Base-by-base conservation (phyloP, 2,329 filamentous ascomycete species). In the Lasiodiplodia sp. region DNA sequence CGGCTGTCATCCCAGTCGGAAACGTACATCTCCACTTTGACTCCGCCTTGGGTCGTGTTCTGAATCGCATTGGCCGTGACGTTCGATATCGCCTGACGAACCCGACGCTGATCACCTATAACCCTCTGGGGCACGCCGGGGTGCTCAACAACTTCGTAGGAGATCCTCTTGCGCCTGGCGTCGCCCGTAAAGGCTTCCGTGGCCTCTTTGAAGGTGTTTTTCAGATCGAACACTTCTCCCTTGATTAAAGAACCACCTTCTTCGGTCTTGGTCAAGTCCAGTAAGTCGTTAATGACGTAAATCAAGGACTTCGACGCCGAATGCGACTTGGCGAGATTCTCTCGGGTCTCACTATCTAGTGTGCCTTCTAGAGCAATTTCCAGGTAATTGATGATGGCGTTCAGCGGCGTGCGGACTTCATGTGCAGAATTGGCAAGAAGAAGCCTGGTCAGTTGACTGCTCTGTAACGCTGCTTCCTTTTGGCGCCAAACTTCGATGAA, bases 401-500 rank as follows among this genome's bases (percentile, higher is more conserved):
- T 97, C 2, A 97, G 82, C 0, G 94, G 94, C 0, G 94, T 97
- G 62, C 94, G 90, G 10, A 97, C 93, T 81, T 97, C 94, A 71
- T 97, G 94, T 0, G 94, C 94, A 0, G 93, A 96, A 72, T 97
- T 97, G 4, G 93, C 92, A 25, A 97, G 83, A 1, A 97, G 80
- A 4, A 97, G 80, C 57, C 88, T 86, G 0, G 93, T 97, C 2
- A 97, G 83, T 69, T 94, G 91, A 72, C 91, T 96, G 75, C 85
- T 95, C 73, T 96, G 91, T 69, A 97, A 77, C 0, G 92, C 92
- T 1, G 90, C 91, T 77, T 97, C 94, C 72, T 97, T 97, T 76
- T 97, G 92, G 68, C 93, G 86, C 94, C 94, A 97, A 1, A 97
- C 93, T 75, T 96, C 92, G 73, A 97, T 97, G 77, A 97, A 97